These are phyloP conservation scores for Croton laevigatus DNA, from an alignment of 441 rosid species.

Conservation along the genomic window DNA sequence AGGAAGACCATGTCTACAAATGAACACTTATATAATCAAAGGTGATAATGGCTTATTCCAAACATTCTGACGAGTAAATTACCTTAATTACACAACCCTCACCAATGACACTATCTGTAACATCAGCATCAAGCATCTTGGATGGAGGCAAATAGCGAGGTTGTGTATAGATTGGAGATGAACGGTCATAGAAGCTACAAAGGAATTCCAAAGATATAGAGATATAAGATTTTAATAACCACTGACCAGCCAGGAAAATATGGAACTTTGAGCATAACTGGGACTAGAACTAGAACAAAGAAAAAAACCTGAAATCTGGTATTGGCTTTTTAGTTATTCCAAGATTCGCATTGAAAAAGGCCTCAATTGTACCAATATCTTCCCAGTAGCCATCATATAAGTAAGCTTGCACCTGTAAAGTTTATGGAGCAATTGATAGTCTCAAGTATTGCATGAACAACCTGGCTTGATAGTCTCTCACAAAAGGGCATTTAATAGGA, in stretches of 20 bases:
- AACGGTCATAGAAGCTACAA: slow-evolving; percentile 88
- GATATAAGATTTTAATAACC: not conserved
- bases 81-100: slow-evolving; percentile 98
- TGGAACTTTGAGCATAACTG: not conserved
- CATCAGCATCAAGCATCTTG: slow-evolving; percentile 98
- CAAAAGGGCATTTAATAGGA: not conserved
- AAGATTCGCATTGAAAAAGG: slow-evolving; percentile 90
- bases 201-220: slow-evolving; percentile 17
- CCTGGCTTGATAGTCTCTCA: not conserved
- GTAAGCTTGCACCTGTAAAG: slow-evolving; percentile 85
- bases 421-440: slow-evolving; percentile 7
- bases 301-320: slow-evolving; percentile 81
- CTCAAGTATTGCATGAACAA: not conserved
- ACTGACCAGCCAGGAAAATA: slow-evolving; percentile 2
- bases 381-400: slow-evolving; percentile 98
- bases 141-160: slow-evolving; percentile 96
- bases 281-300: not conserved
- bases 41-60: slow-evolving; percentile 22
- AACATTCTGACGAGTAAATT: slow-evolving; percentile 8
- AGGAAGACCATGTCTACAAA: not conserved
- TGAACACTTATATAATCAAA: not conserved
- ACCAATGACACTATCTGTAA: slow-evolving; percentile 91
- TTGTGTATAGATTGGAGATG: slow-evolving; percentile 94
- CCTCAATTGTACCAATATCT: slow-evolving; percentile 96
- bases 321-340: slow-evolving; percentile 94